Conservation (phyloP, 176 grass and related monocot species). For the Lolium rigidum region DNA sequence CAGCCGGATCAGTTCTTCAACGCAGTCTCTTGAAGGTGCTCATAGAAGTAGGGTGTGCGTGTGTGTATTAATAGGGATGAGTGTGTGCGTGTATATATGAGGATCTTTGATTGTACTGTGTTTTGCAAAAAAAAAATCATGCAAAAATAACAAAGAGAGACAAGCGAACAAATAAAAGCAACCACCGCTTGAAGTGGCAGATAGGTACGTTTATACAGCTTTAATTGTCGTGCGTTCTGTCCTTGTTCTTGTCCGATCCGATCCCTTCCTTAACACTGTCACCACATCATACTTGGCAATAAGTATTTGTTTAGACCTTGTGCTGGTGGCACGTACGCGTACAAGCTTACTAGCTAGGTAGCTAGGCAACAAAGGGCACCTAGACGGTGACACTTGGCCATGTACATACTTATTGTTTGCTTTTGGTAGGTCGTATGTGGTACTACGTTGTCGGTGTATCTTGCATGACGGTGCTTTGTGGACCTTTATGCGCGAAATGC, state of each 20-base stretch:
- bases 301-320: neutral
- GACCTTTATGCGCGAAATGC: too few relatives aligned
- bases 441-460: neutral
- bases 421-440: constrained; percentile 8
- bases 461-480: too few relatives aligned
- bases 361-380: neutral
- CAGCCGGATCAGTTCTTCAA: too few relatives aligned
- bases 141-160: too few relatives aligned
- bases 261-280: neutral
- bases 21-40: too few relatives aligned
- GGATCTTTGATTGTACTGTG: too few relatives aligned
- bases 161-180: neutral
- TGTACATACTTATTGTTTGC: neutral
- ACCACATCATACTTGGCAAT: too few relatives aligned
- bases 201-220: neutral
- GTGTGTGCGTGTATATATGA: too few relatives aligned
- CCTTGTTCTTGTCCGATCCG: neutral
- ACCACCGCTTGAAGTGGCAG: neutral
- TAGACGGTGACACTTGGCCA: constrained; percentile 22
- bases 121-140: too few relatives aligned
- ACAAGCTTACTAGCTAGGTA: neutral
- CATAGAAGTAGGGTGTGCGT: too few relatives aligned
- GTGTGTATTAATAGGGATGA: too few relatives aligned
- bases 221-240: neutral
- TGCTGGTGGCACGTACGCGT: neutral